Percentiles rank a stretch among this genome's conserved stretches.
Conservation (phyloP, 148 eudicot genomes). For the Fagopyrum tataricum region DNA sequence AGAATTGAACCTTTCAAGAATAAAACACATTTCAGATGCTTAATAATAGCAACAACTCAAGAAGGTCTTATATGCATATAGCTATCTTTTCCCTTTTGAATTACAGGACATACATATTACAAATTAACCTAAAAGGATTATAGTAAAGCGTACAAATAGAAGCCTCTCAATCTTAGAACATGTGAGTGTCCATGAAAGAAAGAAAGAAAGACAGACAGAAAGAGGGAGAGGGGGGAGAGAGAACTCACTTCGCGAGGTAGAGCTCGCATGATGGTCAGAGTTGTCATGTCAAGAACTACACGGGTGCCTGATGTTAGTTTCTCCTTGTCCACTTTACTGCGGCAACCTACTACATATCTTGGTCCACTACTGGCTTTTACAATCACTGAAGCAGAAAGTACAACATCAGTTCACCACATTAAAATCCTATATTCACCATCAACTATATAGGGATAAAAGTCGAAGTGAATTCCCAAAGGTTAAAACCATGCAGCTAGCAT, state of each 20-base stretch:
- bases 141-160: background rate
- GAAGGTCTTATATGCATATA: background rate
- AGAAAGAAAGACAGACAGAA: background rate
- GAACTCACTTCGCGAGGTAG: conserved; percentile 88
- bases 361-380: conserved; percentile 99
- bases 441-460: background rate
- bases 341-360: conserved; percentile 94
- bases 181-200: background rate
- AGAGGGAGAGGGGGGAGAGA: background rate
- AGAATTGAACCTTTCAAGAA: background rate
- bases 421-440: background rate
- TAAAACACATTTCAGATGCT: background rate
- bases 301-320: conserved; percentile 88
- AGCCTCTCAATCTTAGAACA: background rate
- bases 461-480: background rate
- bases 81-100: background rate
- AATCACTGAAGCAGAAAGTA: conserved; percentile 43
- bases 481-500: background rate
- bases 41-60: background rate
- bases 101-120: background rate
- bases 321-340: conserved; percentile 96
- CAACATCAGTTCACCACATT: background rate
- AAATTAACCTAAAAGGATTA: background rate
- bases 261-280: conserved; percentile 93
- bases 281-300: conserved; percentile 98